Percentiles rank a stretch among this genome's conserved stretches.
Evolutionary conservation across 768 basidiomycete species (phyloP).

Genomic region (Leucosporidium creatinivorum): DNA sequence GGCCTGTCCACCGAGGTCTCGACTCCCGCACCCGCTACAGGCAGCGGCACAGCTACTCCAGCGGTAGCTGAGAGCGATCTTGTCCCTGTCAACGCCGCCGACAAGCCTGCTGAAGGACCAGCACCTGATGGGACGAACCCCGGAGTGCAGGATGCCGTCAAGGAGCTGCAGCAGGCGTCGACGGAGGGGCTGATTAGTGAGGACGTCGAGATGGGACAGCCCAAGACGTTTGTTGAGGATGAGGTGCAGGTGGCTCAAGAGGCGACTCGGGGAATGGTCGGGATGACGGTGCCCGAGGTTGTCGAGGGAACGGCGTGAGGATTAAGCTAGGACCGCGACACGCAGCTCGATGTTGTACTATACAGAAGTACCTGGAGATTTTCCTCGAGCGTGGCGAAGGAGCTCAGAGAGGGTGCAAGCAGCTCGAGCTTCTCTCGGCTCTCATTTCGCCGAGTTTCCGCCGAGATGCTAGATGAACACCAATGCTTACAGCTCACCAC

Average conservation of each 20-base stretch:
- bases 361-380: too few relatives aligned
- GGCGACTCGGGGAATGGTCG: not conserved
- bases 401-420: too few relatives aligned
- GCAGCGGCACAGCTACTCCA: not conserved
- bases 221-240: constrained; percentile 4
- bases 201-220: constrained; percentile 5
- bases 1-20: not conserved
- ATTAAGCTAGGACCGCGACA: not conserved
- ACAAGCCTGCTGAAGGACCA: not conserved
- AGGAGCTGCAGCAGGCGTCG: not conserved
- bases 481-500: not conserved
- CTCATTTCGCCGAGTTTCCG: not conserved
- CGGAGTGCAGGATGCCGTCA: constrained; percentile 9
- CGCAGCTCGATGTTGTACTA: too few relatives aligned
- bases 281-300: not conserved
- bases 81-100: not conserved
- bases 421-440: not conserved
- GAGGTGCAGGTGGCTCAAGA: not conserved
- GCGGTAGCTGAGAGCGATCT: not conserved
- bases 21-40: not conserved
- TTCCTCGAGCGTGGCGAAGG: too few relatives aligned
- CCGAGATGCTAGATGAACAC: not conserved
- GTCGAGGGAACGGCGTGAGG: not conserved
- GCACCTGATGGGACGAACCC: not conserved
- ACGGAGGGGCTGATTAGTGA: not conserved